Evolutionary conservation across 768 basidiomycete species (phyloP).

Genomic region (Russula abietina): DNA sequence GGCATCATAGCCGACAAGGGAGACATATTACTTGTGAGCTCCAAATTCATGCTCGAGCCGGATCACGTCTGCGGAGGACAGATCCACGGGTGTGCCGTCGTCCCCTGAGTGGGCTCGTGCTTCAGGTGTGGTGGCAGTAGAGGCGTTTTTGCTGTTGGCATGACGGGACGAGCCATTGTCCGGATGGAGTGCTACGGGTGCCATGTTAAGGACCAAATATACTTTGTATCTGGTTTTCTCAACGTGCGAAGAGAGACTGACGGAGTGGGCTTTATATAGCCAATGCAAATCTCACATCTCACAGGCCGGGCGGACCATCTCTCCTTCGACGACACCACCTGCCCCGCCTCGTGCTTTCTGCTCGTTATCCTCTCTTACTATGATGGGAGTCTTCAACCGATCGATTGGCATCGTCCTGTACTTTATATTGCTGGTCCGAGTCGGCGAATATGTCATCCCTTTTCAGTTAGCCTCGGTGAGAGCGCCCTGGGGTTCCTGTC

Average conservation of each 20-base stretch:
- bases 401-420: background rate
- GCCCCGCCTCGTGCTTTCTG: background rate
- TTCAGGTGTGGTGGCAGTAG: conserved; percentile 8
- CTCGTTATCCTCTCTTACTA: background rate
- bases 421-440: background rate
- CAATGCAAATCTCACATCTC: background rate
- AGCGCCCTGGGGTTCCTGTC: background rate
- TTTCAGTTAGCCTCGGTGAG: background rate
- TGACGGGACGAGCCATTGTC: conserved; percentile 5
- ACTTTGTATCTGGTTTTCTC: background rate
- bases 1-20: background rate
- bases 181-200: conserved; percentile 19
- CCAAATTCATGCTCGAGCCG: conserved; percentile 74
- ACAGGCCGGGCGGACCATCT: conserved; percentile 11
- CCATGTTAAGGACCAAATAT: background rate
- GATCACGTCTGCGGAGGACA: conserved; percentile 68
- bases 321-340: background rate
- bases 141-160: conserved; percentile 23
- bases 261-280: background rate
- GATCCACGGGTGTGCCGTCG: conserved; percentile 23
- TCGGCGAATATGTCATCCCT: background rate
- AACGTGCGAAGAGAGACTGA: background rate
- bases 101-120: background rate
- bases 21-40: conserved; percentile 79
- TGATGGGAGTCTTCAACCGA: background rate